A percentile compares a stretch with the other conserved stretches of the same genome.
Conservation (phyloP, 306 rosid species). For the Sechiopsis laciniata region DNA sequence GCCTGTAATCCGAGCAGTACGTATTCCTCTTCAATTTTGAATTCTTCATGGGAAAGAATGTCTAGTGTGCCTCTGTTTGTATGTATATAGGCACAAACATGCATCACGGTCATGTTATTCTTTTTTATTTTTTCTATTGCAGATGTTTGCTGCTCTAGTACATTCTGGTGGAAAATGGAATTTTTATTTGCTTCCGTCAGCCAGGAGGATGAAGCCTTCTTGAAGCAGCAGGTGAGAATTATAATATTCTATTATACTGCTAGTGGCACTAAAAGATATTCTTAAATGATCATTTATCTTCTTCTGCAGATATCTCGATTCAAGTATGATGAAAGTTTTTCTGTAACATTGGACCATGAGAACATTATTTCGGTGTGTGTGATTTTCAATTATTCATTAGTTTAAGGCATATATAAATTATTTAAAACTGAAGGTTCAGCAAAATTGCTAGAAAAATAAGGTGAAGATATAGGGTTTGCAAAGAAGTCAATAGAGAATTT, state of each 20-base stretch:
- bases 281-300: conserved; percentile 19
- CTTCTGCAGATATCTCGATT: conserved; percentile 44
- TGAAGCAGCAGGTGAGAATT: conserved; percentile 62
- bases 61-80: background rate
- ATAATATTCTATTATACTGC: conserved; percentile 6
- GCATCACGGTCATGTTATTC: background rate
- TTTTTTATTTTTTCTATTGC: conserved; percentile 23
- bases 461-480: no score
- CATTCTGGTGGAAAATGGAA: conserved; percentile 80
- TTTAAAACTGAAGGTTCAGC: no score
- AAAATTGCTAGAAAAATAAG: no score
- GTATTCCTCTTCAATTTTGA: conserved; percentile 30
- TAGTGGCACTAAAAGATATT: conserved; percentile 17
- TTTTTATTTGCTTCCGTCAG: conserved; percentile 49
- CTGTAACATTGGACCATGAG: conserved; percentile 37
- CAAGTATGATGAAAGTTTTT: conserved; percentile 42
- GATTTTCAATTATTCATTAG: background rate
- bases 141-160: conserved; percentile 66
- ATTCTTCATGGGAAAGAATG: conserved; percentile 2
- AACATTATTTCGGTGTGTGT: conserved; percentile 37
- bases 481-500: no score
- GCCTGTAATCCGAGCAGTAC: conserved; percentile 64
- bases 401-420: background rate
- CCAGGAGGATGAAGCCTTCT: conserved; percentile 40
- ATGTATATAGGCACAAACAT: background rate